A percentile compares a stretch with the other conserved stretches of the same genome.
Conservation (phyloP, 2,329 filamentous ascomycete genomes). For the Ophiostoma ips region DNA sequence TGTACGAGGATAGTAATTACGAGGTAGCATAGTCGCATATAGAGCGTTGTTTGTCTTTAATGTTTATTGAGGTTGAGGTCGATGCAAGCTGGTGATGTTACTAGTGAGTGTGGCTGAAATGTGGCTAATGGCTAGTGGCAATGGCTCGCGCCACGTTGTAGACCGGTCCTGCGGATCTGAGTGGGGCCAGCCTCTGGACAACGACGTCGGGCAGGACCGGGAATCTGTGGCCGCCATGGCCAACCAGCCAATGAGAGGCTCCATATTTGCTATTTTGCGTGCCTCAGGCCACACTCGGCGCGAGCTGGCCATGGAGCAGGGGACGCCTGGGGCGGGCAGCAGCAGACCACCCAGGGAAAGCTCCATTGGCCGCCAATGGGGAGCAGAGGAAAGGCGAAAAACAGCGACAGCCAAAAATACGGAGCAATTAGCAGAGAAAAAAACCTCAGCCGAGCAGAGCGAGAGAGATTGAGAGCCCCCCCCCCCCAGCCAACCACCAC, state of each 20-base stretch:
- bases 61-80: not conserved
- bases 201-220: conserved; percentile 13
- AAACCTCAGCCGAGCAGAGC: conserved; percentile 12
- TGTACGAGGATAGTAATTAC: no score
- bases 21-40: no score
- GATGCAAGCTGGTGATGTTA: not conserved
- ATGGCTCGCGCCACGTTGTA: not conserved
- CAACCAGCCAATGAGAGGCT: conserved; percentile 7
- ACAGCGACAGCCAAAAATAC: not conserved
- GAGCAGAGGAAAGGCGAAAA: not conserved
- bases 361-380: conserved; percentile 2
- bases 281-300: conserved; percentile 15
- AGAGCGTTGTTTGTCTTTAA: no score
- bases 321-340: no score
- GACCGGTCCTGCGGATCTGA: conserved; percentile 5
- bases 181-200: not conserved
- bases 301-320: no score
- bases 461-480: no score
- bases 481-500: conserved; percentile 21
- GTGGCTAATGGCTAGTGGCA: not conserved
- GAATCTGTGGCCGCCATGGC: conserved; percentile 4
- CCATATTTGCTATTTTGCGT: conserved; percentile 12
- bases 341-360: not conserved
- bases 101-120: not conserved
- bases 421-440: conserved; percentile 5